Base-by-base conservation (phyloP, 306 rosid species). In the Echinosophora koreensis region DNA sequence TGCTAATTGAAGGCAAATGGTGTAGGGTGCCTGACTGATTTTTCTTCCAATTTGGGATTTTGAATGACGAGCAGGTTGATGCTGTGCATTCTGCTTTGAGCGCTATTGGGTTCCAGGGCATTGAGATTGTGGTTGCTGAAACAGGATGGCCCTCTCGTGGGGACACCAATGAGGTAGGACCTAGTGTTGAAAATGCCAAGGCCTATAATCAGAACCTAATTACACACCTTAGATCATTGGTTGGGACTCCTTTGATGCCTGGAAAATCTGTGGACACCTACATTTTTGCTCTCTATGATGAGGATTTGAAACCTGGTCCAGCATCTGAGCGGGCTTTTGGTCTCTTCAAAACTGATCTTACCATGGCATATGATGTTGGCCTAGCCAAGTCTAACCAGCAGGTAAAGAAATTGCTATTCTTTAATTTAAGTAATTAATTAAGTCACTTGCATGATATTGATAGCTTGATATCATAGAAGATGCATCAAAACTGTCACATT, bases 101-200 rank as follows among this genome's bases (percentile, higher is more conserved):
- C 51, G 52, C 74, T 3, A 10, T 88, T 70, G 91, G 90, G 5
- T 89, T 86, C 75, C 79, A 87, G 18, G 91, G 85, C 49, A 57
- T 85, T 7, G 93, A 87, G 72, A 92, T 92, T 27, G 47, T 79
- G 88, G 84, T 92, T 22, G 89, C 95, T 0, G 97, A 92, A 86
- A 92, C 97, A 0, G 97, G 97, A 4, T 92, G 97, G 91, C 88
- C 97, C 0, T 87, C 87, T 17, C 30, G n/a, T 0, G 97, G 97
- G 6, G 97, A 88, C 49, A 71, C 27, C 88, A 87, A 80, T 15
- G 91, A 92, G 76, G 85, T 71, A 0, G 97, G 93, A 6, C 77
- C 91, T 0, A 80, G 86, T 46, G 64, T 83, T 27, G 95, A 90
- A 55, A 90, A 89, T 67, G 95, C 93, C 9, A 88, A 65, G 72